phyloP scores from a whole-genome alignment of 345 rosid species.

The Geranium brycei region DNA sequence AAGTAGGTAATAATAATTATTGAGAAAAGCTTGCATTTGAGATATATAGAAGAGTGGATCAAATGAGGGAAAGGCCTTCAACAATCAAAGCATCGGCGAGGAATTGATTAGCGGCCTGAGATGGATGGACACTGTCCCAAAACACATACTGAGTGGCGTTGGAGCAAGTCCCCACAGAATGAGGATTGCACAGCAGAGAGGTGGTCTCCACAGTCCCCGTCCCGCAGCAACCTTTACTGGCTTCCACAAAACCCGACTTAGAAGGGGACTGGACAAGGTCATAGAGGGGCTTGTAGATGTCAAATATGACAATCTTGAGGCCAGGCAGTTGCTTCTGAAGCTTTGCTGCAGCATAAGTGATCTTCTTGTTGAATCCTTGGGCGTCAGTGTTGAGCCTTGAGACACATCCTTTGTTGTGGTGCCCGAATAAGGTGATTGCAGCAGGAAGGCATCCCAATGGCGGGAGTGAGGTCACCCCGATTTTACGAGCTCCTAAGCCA shows the following conservation, averaged over 20 bases:
- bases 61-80: conserved; percentile 57
- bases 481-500: conserved; percentile 61
- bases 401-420: conserved; percentile 53
- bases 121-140: conserved; percentile 91
- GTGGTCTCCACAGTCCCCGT: conserved; percentile 79
- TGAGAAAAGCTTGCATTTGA: neutral
- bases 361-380: conserved; percentile 61
- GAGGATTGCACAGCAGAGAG: conserved; percentile 54
- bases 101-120: conserved; percentile 78
- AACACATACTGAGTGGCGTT: conserved; percentile 80
- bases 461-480: conserved; percentile 85
- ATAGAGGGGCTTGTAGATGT: conserved; percentile 62
- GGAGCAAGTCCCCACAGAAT: conserved; percentile 61
- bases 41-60: conserved; percentile 2
- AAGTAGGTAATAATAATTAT: neutral
- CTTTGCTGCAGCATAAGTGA: conserved; percentile 38
- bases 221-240: conserved; percentile 84
- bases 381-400: conserved; percentile 54
- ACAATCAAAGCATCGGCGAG: conserved; percentile 52
- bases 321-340: conserved; percentile 65
- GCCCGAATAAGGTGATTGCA: conserved; percentile 63
- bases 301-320: conserved; percentile 62
- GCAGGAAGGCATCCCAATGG: conserved; percentile 85
- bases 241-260: conserved; percentile 60
- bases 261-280: conserved; percentile 55